Evolutionary conservation across 495 filamentous ascomycete genomes (phyloP), one percentile per base, ranked within the genome.

Genomic region (Letharia lupina): DNA sequence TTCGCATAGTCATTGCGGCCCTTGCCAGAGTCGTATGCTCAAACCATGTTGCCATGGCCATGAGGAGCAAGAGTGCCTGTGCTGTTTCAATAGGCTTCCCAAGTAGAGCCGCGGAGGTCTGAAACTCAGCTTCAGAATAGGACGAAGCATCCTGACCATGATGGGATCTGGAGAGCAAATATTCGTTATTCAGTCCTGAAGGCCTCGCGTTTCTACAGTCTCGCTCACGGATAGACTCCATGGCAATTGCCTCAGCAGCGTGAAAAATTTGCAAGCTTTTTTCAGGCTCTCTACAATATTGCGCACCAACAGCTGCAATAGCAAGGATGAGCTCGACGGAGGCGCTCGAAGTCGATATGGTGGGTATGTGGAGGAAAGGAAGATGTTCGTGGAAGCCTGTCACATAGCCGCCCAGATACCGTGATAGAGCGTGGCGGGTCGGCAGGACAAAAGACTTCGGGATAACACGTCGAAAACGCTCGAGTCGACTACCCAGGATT

Each of bases 31-130:
- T 61, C 37, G 39, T 61, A 6, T 28, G 35, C 59, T 28, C 23
- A 23, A 37, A 37, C 59, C 59, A 61, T 23, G 59, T n/a, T 44
- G 59, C 59, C 35, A 61, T 61, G n/a, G 59, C 59, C 37, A 44
- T 61, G 23, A 61, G 39, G 28, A 60, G 59, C 37, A 61, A 41
- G 11, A 61, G 39, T 11, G 59, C 59, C 31, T 61, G 59, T 23
- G 59, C 59, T 23, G 39, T 61, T 61, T 61, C 59, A 23, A 28
- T 61, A 23, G 39, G 39, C 28, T 28, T 41, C 20, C 20, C 23
- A 23, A 28, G 37, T 23, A 37, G 39, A 44, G 44, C 59, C 13
- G 20, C 10, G 31, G 59, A 28, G 12, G 39, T 42, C 39, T 41
- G 20, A n/a, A 23, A 40, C 8, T 11, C 28, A 20, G 33, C 7